Conservation (phyloP, 108 stramenopile genomes). For the Pseudonitzschia multistriata region DNA sequence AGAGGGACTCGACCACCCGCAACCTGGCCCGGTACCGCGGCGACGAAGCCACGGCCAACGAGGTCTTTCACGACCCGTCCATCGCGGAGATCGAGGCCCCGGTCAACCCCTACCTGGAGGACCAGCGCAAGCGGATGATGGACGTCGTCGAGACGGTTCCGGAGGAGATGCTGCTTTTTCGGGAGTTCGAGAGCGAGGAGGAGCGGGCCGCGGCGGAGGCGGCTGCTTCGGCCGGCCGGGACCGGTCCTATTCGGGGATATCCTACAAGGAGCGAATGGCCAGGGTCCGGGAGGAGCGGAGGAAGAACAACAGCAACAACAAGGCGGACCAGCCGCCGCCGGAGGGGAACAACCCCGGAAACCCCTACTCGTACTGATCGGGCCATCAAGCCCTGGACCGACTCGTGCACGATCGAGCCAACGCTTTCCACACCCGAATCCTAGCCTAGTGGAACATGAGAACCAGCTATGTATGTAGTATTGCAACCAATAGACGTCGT, state of each 20-base stretch:
- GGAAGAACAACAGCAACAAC: not conserved
- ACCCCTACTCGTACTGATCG: too few species aligned
- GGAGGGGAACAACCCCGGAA: too few species aligned
- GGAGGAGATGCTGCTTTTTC: constrained; percentile 45
- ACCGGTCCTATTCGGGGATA: not conserved
- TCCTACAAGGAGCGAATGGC: not conserved
- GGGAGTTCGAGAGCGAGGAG: not conserved
- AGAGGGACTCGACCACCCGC: constrained; percentile 71
- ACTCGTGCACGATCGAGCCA: too few species aligned
- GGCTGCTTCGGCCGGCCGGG: not conserved
- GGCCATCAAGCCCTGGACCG: too few species aligned
- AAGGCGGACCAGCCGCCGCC: too few species aligned
- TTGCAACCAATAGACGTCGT: too few species aligned
- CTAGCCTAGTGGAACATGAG: too few species aligned
- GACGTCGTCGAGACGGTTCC: constrained; percentile 39
- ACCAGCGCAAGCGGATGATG: constrained; percentile 18
- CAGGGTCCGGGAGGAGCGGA: not conserved
- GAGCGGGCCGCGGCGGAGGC: not conserved
- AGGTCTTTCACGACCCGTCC: constrained; percentile 55
- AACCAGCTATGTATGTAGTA: too few species aligned
- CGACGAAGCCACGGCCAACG: constrained; percentile 59
- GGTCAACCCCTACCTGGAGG: constrained; percentile 61
- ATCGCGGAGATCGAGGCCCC: constrained; percentile 40
- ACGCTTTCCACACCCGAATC: too few species aligned
- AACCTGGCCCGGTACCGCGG: constrained; percentile 63